phyloP scores from a whole-genome alignment of 495 filamentous ascomycete species.

The Chlorociboria aeruginascens region DNA sequence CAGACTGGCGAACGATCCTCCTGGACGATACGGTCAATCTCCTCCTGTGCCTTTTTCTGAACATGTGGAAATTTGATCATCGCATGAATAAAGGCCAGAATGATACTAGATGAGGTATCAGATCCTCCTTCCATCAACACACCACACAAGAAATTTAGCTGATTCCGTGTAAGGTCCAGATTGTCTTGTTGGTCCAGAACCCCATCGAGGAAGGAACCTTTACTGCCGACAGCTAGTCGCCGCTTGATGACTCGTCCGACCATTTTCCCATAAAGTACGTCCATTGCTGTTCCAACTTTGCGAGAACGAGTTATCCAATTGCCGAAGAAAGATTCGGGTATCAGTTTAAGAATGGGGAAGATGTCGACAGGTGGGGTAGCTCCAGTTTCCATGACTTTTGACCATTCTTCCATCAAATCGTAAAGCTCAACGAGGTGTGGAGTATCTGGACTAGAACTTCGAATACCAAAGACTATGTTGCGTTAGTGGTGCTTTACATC shows the following conservation, averaged over 20 bases:
- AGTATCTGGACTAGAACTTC: conserved; percentile 20
- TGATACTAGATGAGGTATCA: conserved; percentile 38
- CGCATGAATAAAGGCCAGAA: conserved; percentile 49
- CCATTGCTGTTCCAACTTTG: conserved; percentile 29
- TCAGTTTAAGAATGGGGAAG: background rate
- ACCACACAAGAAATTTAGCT: conserved; percentile 25
- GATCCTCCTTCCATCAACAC: conserved; percentile 42
- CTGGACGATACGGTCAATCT: conserved; percentile 40
- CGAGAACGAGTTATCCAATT: conserved; percentile 28
- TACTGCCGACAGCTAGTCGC: conserved; percentile 6
- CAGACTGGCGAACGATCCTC: conserved; percentile 34
- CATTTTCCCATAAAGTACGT: conserved; percentile 23
- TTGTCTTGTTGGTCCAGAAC: conserved; percentile 32
- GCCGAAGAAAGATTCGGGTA: conserved; percentile 27
- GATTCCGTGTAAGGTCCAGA: conserved; percentile 21
- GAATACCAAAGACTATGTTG: conserved; percentile 29
- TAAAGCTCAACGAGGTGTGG: conserved; percentile 29
- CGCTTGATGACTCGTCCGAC: conserved; percentile 14
- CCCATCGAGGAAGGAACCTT: conserved; percentile 29
- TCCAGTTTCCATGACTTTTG: conserved; percentile 20
- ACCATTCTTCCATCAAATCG: conserved; percentile 36
- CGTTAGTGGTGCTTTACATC: too few relatives aligned
- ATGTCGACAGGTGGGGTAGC: conserved; percentile 7
- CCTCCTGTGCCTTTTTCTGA: conserved; percentile 36
- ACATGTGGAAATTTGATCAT: conserved; percentile 40